Evolutionary conservation across 495 filamentous ascomycete species (phyloP).

Genomic region (Aspergillus haitiensis): DNA sequence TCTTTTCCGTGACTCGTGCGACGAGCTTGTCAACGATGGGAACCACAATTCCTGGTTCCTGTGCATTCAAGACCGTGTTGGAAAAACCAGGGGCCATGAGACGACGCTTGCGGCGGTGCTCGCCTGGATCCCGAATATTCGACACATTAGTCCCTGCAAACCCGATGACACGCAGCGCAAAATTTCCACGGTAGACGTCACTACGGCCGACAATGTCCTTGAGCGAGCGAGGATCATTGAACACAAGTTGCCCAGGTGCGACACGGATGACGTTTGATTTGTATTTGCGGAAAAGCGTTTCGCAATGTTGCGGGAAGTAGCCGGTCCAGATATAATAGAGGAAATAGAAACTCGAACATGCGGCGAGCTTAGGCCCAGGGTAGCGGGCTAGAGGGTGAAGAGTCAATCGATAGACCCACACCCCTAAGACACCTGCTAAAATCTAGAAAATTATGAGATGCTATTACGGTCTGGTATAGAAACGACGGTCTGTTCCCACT

Average conservation of each 20-base stretch:
- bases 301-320: conserved; percentile 9
- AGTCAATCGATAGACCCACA: conserved; percentile 3
- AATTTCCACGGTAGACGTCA: conserved; percentile 8
- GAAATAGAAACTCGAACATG: not conserved
- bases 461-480: not conserved
- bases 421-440: not conserved
- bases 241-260: conserved; percentile 5
- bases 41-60: conserved; percentile 11
- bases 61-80: conserved; percentile 4
- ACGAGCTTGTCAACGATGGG: conserved; percentile 11
- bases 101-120: conserved; percentile 5
- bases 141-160: conserved; percentile 13
- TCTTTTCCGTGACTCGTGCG: not conserved
- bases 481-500: not conserved
- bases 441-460: not conserved
- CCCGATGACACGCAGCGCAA: conserved; percentile 4
- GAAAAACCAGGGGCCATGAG: conserved; percentile 12
- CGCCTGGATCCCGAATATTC: conserved; percentile 20
- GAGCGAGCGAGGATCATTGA: conserved; percentile 2
- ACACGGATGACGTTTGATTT: conserved; percentile 9
- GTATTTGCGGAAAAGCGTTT: conserved; percentile 7
- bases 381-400: conserved; percentile 6
- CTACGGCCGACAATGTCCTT: conserved; percentile 10
- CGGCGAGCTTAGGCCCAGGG: conserved; percentile 9
- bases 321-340: conserved; percentile 10